These are phyloP conservation scores for Conoideocrella luteorostrata DNA, from an alignment of 2,329 filamentous ascomycete genomes.

Conservation along the genomic window DNA sequence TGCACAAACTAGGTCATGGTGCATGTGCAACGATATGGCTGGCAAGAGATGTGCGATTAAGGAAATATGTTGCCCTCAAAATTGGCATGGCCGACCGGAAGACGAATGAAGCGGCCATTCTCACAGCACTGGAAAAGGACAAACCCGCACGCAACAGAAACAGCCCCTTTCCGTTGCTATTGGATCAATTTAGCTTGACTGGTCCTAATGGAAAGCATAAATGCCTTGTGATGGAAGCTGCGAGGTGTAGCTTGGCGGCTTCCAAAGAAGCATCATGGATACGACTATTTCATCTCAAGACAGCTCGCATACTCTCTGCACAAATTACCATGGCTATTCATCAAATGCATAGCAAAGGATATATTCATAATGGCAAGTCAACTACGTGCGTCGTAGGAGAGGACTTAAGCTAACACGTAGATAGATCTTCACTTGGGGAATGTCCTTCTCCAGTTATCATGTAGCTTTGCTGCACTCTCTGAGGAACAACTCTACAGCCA, in stretches of 20 bases:
- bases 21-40: background rate
- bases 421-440: slow-evolving; percentile 28
- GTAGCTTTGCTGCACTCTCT: slow-evolving; percentile 17
- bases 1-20: slow-evolving; percentile 1
- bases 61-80: slow-evolving; percentile 27
- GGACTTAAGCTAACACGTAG: background rate
- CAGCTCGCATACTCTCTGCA: slow-evolving; percentile 20
- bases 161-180: slow-evolving; percentile 3
- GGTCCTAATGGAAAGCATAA: slow-evolving; percentile 22
- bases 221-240: slow-evolving; percentile 19
- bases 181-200: slow-evolving; percentile 18
- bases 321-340: slow-evolving; percentile 23
- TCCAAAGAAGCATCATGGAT: slow-evolving; percentile 11
- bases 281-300: slow-evolving; percentile 17
- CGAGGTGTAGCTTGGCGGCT: slow-evolving; percentile 20
- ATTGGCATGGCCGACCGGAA: slow-evolving; percentile 19
- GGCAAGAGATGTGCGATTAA: background rate
- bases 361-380: slow-evolving; percentile 22
- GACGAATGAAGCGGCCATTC: slow-evolving; percentile 15
- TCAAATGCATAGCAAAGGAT: slow-evolving; percentile 20
- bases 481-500: slow-evolving; percentile 19
- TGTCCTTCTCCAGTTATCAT: slow-evolving; percentile 20
- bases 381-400: background rate
- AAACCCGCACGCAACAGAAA: slow-evolving; percentile 12
- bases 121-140: no score